These are phyloP conservation scores for Oehlia diaphana DNA, from an alignment of 192 early-diverging fungal genomes.

Conservation along the genomic window DNA sequence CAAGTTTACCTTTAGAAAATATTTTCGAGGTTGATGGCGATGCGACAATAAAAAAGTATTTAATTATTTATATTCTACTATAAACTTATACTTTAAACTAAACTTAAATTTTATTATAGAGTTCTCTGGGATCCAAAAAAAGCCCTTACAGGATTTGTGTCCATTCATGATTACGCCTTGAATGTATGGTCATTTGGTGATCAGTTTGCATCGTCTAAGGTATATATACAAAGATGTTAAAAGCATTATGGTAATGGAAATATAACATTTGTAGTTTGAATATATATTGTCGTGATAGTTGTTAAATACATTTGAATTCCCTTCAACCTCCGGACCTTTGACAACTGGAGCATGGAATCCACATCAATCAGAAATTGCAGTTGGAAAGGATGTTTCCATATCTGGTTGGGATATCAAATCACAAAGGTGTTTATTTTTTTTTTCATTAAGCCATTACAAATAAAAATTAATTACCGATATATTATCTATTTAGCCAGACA, in stretches of 20 bases:
- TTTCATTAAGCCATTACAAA: conserved; percentile 7
- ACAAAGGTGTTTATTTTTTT: conserved; percentile 36
- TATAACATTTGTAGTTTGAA: background rate
- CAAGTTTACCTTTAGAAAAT: conserved; percentile 30
- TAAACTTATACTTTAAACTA: no score
- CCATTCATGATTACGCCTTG: conserved; percentile 43
- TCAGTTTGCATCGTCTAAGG: conserved; percentile 44
- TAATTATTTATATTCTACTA: background rate
- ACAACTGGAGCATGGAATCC: conserved; percentile 65
- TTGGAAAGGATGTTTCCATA: conserved; percentile 60
- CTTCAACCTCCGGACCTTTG: conserved; percentile 35
- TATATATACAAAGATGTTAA: conserved; percentile 9
- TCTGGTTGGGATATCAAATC: conserved; percentile 72
- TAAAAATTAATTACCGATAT: background rate
- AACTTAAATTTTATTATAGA: conserved; percentile 23
- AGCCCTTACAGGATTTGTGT: conserved; percentile 23
- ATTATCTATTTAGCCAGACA: conserved; percentile 39
- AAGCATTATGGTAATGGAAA: background rate
- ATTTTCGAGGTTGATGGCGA: conserved; percentile 34
- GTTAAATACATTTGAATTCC: conserved; percentile 36
- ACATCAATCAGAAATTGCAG: conserved; percentile 58
- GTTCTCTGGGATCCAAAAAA: conserved; percentile 54
- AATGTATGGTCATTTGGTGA: conserved; percentile 52
- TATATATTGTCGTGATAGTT: conserved; percentile 16
- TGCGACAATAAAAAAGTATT: conserved; percentile 17